phyloP scores from a whole-genome alignment of 1,284 basidiomycete species.

The Leccinum variabile region DNA sequence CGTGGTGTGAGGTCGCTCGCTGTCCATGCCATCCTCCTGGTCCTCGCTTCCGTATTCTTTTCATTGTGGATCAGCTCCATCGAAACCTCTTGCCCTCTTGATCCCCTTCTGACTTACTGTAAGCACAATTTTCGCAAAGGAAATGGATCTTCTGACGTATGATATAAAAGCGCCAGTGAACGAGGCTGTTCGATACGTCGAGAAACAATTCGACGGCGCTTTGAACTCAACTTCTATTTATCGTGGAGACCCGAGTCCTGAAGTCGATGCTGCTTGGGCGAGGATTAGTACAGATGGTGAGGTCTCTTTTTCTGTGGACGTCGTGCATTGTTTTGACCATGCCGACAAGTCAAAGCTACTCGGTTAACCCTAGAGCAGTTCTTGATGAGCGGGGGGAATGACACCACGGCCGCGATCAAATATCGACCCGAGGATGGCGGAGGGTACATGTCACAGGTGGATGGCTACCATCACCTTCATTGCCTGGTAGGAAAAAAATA shows the following conservation, averaged over 20 bases:
- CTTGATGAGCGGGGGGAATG: background rate
- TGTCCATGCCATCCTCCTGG: background rate
- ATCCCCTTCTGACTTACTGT: conserved; percentile 5
- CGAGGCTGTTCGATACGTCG: conserved; percentile 1
- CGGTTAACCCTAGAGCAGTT: conserved; percentile 4
- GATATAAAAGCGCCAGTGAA: background rate
- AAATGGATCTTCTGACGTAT: background rate
- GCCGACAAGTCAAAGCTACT: background rate
- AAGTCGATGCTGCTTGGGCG: background rate
- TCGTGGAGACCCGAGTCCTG: conserved; percentile 3
- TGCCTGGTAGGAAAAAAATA: background rate
- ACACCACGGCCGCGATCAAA: conserved; percentile 2
- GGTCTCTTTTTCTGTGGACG: background rate
- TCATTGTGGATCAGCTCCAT: background rate
- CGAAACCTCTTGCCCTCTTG: background rate
- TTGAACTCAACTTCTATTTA: background rate
- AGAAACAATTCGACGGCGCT: conserved; percentile 5
- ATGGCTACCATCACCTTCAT: conserved; percentile 7
- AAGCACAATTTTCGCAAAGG: background rate
- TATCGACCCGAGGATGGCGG: conserved; percentile 5
- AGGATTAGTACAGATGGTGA: background rate
- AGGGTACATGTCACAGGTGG: conserved; percentile 7
- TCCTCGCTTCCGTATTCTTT: background rate
- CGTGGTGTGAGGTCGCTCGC: background rate
- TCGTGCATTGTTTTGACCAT: background rate